Conservation (phyloP, 805 yeast species). For the Naumovozyma baii region DNA sequence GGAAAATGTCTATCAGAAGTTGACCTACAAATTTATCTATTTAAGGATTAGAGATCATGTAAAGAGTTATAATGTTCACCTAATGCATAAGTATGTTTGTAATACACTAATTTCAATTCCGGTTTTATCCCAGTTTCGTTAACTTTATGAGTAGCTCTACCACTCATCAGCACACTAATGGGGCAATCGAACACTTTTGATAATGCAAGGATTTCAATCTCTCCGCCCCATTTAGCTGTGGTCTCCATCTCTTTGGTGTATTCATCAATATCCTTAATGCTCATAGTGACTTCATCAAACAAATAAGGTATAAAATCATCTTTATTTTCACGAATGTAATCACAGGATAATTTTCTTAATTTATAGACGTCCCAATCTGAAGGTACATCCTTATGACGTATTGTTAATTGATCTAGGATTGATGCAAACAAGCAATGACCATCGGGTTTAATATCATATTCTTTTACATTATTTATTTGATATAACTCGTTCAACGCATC, state of each 20-base stretch:
- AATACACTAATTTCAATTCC: constrained; percentile 64
- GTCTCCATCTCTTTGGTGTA: constrained; percentile 58
- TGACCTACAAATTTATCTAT: no score
- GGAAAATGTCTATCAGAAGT: no score
- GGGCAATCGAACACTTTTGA: constrained; percentile 63
- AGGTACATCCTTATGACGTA: constrained; percentile 37
- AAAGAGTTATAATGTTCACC: constrained; percentile 94
- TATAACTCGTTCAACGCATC: constrained; percentile 53
- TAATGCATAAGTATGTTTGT: constrained; percentile 74
- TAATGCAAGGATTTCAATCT: constrained; percentile 78
- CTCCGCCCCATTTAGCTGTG: constrained; percentile 97
- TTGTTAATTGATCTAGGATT: constrained; percentile 61
- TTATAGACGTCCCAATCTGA: constrained; percentile 26
- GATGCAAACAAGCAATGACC: constrained; percentile 92
- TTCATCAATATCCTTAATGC: constrained; percentile 51
- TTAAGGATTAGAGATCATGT: constrained; percentile 35
- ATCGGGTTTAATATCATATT: constrained; percentile 73
- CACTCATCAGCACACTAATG: constrained; percentile 69
- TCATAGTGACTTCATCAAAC: constrained; percentile 67
- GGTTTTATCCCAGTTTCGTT: constrained; percentile 49
- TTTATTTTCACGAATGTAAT: constrained; percentile 51
- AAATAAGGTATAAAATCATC: constrained; percentile 74
- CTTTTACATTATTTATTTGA: constrained; percentile 37
- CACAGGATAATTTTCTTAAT: constrained; percentile 56
- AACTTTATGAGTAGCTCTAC: constrained; percentile 54